Conservation (phyloP, 495 filamentous ascomycete species). For the Penicillium lividum region DNA sequence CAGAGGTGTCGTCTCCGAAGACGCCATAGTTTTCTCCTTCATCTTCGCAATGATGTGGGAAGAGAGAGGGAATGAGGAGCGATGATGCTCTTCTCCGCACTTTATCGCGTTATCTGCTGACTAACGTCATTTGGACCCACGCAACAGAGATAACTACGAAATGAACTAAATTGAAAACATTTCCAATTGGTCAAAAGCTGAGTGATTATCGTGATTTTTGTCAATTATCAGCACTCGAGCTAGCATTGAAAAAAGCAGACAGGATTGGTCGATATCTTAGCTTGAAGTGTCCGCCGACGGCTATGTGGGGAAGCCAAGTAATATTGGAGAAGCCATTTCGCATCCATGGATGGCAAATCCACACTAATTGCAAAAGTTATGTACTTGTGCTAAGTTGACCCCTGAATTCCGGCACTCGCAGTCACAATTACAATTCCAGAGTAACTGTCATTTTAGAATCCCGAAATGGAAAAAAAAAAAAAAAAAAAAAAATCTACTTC, state of each 20-base stretch:
- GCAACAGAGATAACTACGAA: too few relatives aligned
- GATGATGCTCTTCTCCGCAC: slow-evolving; percentile 21
- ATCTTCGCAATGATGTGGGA: slow-evolving; percentile 26
- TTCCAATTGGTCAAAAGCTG: background rate
- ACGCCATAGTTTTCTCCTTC: slow-evolving; percentile 46
- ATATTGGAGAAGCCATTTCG: background rate
- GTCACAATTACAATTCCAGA: too few relatives aligned
- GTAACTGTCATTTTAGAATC: too few relatives aligned
- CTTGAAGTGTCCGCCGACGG: too few relatives aligned
- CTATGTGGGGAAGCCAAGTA: background rate
- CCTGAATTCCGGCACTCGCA: too few relatives aligned
- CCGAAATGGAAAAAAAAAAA: too few relatives aligned
- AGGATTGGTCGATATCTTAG: background rate
- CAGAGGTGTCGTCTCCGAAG: slow-evolving; percentile 45
- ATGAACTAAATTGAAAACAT: background rate
- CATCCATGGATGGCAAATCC: too few relatives aligned
- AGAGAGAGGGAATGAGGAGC: slow-evolving; percentile 6
- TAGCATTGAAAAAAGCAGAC: background rate
- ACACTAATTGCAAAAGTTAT: too few relatives aligned
- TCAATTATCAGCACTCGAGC: background rate
- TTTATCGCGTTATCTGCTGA: slow-evolving; percentile 28
- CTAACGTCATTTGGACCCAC: slow-evolving; percentile 10
- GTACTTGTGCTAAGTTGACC: too few relatives aligned
- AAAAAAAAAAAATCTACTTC: too few relatives aligned
- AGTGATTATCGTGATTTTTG: background rate